Conservation (phyloP, 2,329 filamentous ascomycete genomes). For the Alternaria gaisen region DNA sequence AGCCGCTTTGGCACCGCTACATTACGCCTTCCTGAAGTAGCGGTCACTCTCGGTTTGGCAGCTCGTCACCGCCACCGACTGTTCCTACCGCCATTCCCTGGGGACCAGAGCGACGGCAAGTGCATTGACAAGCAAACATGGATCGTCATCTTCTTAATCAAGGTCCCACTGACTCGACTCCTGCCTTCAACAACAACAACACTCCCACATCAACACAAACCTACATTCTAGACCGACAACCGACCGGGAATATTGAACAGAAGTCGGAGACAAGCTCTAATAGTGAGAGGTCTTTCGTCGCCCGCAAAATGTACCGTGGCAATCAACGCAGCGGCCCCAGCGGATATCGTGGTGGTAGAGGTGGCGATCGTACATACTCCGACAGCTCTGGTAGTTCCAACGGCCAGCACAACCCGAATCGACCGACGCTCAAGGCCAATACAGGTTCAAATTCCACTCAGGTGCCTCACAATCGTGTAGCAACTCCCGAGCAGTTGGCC, state of each 20-base stretch:
- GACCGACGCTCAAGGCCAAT: slow-evolving; percentile 10
- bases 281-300: neutral
- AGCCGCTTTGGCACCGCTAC: slow-evolving; percentile 9
- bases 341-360: slow-evolving; percentile 16
- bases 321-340: slow-evolving; percentile 16
- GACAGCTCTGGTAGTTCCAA: slow-evolving; percentile 28
- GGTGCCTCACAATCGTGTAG: neutral
- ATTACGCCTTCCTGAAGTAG: slow-evolving; percentile 11
- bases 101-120: slow-evolving; percentile 4
- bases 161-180: slow-evolving; percentile 9
- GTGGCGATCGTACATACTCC: slow-evolving; percentile 17
- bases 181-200: neutral
- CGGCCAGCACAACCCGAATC: slow-evolving; percentile 5
- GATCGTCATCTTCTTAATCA: neutral
- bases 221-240: neutral
- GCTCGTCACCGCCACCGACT: neutral
- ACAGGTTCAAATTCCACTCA: neutral
- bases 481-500: slow-evolving; percentile 9
- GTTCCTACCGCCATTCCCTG: neutral
- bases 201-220: neutral
- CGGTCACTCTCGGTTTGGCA: slow-evolving; percentile 13
- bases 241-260: slow-evolving; percentile 1
- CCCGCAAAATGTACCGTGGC: slow-evolving; percentile 21
- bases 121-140: slow-evolving; percentile 17
- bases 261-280: slow-evolving; percentile 14